These are phyloP conservation scores for Penicillium fuscoglaucum DNA, from an alignment of 2,329 filamentous ascomycete species.

Conservation along the genomic window DNA sequence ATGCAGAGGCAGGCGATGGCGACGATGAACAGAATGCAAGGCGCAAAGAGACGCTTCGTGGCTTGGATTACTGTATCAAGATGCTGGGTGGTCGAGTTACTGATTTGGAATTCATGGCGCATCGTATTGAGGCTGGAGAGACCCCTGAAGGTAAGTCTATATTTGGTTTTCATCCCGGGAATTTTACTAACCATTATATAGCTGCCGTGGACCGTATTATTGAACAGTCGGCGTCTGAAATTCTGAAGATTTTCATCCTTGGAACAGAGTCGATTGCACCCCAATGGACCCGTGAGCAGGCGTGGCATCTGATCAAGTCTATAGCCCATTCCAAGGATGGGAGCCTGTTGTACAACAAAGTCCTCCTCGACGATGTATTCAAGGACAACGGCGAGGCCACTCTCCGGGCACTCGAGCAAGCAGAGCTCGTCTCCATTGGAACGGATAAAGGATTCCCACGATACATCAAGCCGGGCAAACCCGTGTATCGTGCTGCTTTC, in stretches of 20 bases:
- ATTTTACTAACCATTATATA: conserved; percentile 28
- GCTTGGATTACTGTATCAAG: conserved; percentile 79
- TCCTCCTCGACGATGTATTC: conserved; percentile 76
- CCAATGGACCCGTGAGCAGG: conserved; percentile 80
- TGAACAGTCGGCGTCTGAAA: conserved; percentile 82
- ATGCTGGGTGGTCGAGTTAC: conserved; percentile 88
- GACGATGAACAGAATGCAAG: conserved; percentile 31
- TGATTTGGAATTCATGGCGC: conserved; percentile 90
- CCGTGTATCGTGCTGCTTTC: conserved; percentile 85
- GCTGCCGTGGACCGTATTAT: conserved; percentile 86
- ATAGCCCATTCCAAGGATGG: conserved; percentile 65
- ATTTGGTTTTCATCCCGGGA: too few species aligned
- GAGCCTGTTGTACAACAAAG: conserved; percentile 76
- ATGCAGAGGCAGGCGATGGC: conserved; percentile 44
- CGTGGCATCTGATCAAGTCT: conserved; percentile 81
- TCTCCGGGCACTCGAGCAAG: conserved; percentile 76
- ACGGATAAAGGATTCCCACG: conserved; percentile 74
- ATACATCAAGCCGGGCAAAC: conserved; percentile 75
- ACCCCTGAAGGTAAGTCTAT: conserved; percentile 61
- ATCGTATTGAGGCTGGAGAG: conserved; percentile 83
- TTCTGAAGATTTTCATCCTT: conserved; percentile 88
- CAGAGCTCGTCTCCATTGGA: conserved; percentile 79
- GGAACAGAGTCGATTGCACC: conserved; percentile 56
- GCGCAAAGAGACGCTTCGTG: conserved; percentile 58
- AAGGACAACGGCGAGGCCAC: conserved; percentile 70